A percentile compares a stretch with the other conserved stretches of the same genome.
phyloP scores from a whole-genome alignment of 2,329 filamentous ascomycete species.

The Monilinia polystroma region DNA sequence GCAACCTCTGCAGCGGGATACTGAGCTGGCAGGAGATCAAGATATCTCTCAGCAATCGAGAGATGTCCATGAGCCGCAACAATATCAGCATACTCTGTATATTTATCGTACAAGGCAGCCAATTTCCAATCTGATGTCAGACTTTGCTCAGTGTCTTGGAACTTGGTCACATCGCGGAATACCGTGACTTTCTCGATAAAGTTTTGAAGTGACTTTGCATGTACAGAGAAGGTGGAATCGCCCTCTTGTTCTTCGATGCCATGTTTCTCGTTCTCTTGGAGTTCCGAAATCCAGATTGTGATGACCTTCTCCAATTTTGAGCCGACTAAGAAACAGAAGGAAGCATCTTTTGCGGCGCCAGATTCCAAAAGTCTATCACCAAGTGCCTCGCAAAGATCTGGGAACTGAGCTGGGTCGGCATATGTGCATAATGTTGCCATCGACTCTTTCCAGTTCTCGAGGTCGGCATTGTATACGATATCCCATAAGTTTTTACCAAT shows the following conservation, averaged over 20 bases:
- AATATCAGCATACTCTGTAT: slow-evolving; percentile 95
- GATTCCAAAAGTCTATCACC: slow-evolving; percentile 84
- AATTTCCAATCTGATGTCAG: slow-evolving; percentile 85
- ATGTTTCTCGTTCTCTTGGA: slow-evolving; percentile 78
- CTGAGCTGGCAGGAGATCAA: slow-evolving; percentile 77
- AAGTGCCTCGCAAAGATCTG: slow-evolving; percentile 90
- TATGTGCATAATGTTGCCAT: slow-evolving; percentile 97
- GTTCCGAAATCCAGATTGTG: slow-evolving; percentile 86
- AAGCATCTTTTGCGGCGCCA: slow-evolving; percentile 81
- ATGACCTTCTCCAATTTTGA: slow-evolving; percentile 98
- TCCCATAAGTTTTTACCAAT: slow-evolving; percentile 98
- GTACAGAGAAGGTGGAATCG: slow-evolving; percentile 86
- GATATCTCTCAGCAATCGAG: slow-evolving; percentile 82
- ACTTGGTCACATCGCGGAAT: slow-evolving; percentile 91
- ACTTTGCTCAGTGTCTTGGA: slow-evolving; percentile 72
- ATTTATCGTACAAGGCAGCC: slow-evolving; percentile 84
- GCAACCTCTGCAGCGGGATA: slow-evolving; percentile 88
- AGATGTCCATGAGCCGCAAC: slow-evolving; percentile 87
- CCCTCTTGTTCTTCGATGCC: slow-evolving; percentile 66
- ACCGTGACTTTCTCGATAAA: slow-evolving; percentile 98
- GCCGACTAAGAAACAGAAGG: slow-evolving; percentile 93
- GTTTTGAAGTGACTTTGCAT: slow-evolving; percentile 81
- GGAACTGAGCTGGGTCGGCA: slow-evolving; percentile 85
- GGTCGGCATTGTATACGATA: slow-evolving; percentile 91
- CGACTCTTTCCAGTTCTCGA: slow-evolving; percentile 93